Conservation (phyloP, 1,284 basidiomycete genomes). For the Schizophyllum amplum region DNA sequence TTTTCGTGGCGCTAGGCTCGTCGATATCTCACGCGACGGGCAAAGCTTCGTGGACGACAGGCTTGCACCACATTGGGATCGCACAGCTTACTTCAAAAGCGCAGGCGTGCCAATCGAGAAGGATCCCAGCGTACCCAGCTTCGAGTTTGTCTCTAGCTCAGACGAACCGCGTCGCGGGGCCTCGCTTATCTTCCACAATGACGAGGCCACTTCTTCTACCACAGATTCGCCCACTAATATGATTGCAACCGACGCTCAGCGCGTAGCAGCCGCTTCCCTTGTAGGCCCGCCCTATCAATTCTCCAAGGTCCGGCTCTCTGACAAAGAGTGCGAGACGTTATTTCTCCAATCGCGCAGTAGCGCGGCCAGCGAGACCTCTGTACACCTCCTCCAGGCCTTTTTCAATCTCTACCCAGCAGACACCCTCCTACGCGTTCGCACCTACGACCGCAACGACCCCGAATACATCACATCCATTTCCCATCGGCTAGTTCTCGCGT, state of each 20-base stretch:
- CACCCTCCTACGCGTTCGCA: conserved; percentile 19
- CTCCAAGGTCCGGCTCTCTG: conserved; percentile 8
- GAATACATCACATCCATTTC: conserved; percentile 14
- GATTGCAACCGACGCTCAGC: background rate
- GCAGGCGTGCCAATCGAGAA: background rate
- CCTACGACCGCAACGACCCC: conserved; percentile 8
- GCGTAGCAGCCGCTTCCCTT: background rate
- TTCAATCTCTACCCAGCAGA: conserved; percentile 18
- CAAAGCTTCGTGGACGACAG: background rate
- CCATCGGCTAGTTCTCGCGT: conserved; percentile 17
- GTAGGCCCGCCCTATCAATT: conserved; percentile 7
- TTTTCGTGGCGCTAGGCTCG: conserved; percentile 19
- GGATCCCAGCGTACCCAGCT: background rate
- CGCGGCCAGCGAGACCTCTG: conserved; percentile 20
- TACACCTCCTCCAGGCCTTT: conserved; percentile 21
- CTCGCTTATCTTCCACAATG: background rate
- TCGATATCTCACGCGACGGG: conserved; percentile 14
- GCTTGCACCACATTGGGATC: background rate
- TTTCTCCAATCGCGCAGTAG: conserved; percentile 23
- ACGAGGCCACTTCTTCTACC: background rate
- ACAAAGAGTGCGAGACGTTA: conserved; percentile 20
- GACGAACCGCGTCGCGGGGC: background rate
- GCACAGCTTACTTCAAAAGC: conserved; percentile 1
- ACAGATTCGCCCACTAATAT: background rate
- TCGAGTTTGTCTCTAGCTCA: background rate